Base-by-base conservation (phyloP, 768 basidiomycete species). In the Suillus placidus region DNA sequence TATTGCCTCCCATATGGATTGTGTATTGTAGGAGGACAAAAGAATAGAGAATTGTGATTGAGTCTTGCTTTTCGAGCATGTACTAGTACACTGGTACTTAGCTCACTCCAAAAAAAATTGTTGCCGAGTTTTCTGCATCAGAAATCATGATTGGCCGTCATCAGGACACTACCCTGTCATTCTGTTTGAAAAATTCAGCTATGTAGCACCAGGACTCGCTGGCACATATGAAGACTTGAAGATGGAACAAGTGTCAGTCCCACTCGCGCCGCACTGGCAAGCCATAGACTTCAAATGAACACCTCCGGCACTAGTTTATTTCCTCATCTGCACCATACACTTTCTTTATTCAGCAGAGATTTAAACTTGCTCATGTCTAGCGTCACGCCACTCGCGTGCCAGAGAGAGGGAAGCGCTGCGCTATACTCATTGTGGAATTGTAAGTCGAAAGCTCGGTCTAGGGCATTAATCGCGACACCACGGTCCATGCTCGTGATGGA, bases 11-110 rank as follows among this genome's bases (percentile, higher is more conserved):
- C 23, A 40, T 54, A 34, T 40, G 57, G 58, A 60, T 26, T 42
- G 38, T 60, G 40, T 60, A 60, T 30, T 60, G 40, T 60, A 60
- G 40, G 40, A 60, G 58, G 40, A 30, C 6, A 60, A 60, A 60
- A 60, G 16, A 42, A 60, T 60, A 60, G 42, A 60, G 30, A 42
- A 20, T 12, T 13, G 18, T 42, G 58, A 42, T 20, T 35, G 57
- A 14, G n/a, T 14, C 55, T n/a, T 56, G 14, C 56, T 26, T 26
- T 57, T 56, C 34, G 14, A 40, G 16, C 18, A 37, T 38, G 9
- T 38, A 9, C 7, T 47, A 0, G 18, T n/a, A n/a, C n/a, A n/a
- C 18, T 18, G 30, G 30, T 30, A 52, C 49, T 14, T 4, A 13
- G 18, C 42, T 43, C 42, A 47, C n/a, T n/a, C 12, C 12, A n/a